These are phyloP conservation scores for Styphnolobium japonicum DNA, from an alignment of 306 rosid genomes.

Conservation along the genomic window DNA sequence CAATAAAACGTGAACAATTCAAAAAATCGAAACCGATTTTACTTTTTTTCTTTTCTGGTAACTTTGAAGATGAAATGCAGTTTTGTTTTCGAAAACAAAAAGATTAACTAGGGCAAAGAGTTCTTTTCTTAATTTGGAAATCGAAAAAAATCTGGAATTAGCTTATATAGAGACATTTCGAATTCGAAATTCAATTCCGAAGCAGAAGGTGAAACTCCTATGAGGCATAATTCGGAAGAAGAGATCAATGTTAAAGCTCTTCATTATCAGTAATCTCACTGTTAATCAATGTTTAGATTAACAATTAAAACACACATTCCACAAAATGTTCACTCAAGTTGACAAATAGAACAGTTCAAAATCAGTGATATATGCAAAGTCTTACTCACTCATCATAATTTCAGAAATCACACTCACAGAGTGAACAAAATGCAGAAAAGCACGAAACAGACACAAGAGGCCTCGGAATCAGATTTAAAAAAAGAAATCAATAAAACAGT, in stretches of 20 bases:
- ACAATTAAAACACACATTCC: neutral
- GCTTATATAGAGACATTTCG: neutral
- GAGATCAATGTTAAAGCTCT: neutral
- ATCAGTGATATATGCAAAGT: neutral
- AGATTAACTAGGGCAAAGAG: neutral
- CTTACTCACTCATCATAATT: no score
- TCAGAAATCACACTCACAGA: no score
- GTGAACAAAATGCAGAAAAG: no score
- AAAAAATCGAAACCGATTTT: conserved; percentile 30
- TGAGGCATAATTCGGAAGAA: neutral
- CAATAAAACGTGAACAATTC: neutral
- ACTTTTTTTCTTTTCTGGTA: neutral
- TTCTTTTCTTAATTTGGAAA: neutral
- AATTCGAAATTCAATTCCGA: conserved; percentile 7
- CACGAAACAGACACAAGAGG: neutral
- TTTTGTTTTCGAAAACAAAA: neutral
- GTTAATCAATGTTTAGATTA: neutral
- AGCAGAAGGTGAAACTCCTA: neutral
- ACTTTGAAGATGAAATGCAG: neutral
- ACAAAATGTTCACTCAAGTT: neutral
- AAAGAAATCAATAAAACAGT: conserved; percentile 25
- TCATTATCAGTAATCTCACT: neutral
- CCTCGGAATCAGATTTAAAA: neutral
- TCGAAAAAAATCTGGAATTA: neutral
- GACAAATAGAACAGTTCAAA: conserved; percentile 18